These are phyloP conservation scores for Pyrrhoderma noxium DNA, from an alignment of 1,284 basidiomycete species.

Conservation along the genomic window DNA sequence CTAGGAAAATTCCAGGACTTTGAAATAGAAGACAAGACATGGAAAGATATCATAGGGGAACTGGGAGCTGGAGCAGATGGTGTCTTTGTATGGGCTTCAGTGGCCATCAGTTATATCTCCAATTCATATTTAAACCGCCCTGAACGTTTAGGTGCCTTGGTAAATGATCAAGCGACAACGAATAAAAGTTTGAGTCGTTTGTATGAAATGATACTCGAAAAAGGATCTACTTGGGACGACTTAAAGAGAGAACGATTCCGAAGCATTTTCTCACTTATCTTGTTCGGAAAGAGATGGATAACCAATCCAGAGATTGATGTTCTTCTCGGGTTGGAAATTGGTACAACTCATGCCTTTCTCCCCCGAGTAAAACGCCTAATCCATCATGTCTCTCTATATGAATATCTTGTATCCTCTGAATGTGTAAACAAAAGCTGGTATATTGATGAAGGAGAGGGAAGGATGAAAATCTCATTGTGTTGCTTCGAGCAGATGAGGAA, in stretches of 20 bases:
- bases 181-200: too few relatives aligned
- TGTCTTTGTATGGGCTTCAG: conserved; percentile 26
- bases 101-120: conserved; percentile 23
- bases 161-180: too few relatives aligned
- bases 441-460: background rate
- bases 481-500: background rate
- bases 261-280: background rate
- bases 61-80: conserved; percentile 22
- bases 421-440: background rate
- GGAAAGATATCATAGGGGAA: conserved; percentile 16
- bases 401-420: background rate
- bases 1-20: too few relatives aligned
- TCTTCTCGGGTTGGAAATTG: background rate
- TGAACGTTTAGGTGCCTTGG: too few relatives aligned
- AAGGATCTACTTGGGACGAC: background rate
- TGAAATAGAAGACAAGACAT: background rate
- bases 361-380: too few relatives aligned
- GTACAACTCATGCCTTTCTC: too few relatives aligned
- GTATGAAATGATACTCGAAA: background rate
- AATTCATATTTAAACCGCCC: too few relatives aligned
- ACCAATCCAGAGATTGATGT: background rate
- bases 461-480: background rate
- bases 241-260: background rate
- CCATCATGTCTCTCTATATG: background rate
- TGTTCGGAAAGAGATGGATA: background rate